Percentiles rank a stretch among this genome's conserved stretches.
Conservation (phyloP, 2,329 filamentous ascomycete genomes). For the Arthrobotrys pseudoclavata region DNA sequence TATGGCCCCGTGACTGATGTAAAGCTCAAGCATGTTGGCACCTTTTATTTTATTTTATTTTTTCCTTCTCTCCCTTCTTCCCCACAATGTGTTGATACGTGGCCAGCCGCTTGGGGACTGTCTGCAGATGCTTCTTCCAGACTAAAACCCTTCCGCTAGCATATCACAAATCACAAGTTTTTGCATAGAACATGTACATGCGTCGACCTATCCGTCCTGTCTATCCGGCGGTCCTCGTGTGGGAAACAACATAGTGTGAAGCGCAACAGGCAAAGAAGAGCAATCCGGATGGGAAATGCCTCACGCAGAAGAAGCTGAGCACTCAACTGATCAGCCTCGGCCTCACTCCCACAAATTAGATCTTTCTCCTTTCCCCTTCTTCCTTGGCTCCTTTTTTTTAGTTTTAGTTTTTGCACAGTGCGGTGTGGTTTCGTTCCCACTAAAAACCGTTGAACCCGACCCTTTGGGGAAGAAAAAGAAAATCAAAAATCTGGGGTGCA, state of each 20-base stretch:
- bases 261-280: not conserved
- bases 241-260: not conserved
- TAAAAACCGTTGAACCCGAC: conserved; percentile 42
- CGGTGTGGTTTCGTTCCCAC: not conserved
- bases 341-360: conserved; percentile 2
- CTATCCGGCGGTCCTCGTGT: not conserved
- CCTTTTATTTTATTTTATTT: not conserved
- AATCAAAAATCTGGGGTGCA: conserved; percentile 56
- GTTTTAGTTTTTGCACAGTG: not conserved
- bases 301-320: conserved; percentile 1
- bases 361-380: not conserved
- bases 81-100: conserved; percentile 60
- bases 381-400: not conserved
- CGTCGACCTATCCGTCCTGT: not conserved
- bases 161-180: conserved; percentile 26
- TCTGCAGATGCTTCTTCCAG: conserved; percentile 13
- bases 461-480: conserved; percentile 55
- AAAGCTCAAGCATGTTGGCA: conserved; percentile 18
- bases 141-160: not conserved
- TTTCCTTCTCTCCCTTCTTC: conserved; percentile 8
- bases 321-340: not conserved
- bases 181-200: not conserved
- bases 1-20: not conserved
- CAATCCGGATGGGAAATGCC: conserved; percentile 16
- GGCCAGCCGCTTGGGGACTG: conserved; percentile 25